Percentiles rank a stretch among this genome's conserved stretches.
Conservation (phyloP, 2,329 filamentous ascomycete genomes). For the Plectosphaerella cucumerina region DNA sequence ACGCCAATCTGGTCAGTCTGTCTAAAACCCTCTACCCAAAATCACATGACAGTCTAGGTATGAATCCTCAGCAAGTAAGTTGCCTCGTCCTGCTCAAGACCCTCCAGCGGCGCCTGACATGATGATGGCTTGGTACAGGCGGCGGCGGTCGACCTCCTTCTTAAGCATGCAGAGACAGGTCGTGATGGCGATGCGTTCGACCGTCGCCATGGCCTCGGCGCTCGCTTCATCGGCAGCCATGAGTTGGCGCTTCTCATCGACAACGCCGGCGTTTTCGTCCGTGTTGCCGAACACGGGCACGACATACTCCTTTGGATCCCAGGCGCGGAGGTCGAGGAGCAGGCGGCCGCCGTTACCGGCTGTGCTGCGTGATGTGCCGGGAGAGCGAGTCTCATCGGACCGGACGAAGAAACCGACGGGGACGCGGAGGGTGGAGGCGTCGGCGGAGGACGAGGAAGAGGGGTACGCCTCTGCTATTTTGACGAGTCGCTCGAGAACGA, state of each 20-base stretch:
- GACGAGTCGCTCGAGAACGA: conserved; percentile 48
- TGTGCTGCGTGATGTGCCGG: conserved; percentile 28
- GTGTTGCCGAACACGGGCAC: neutral
- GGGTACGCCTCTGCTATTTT: conserved; percentile 18
- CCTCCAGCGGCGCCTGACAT: conserved; percentile 28
- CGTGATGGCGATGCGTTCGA: conserved; percentile 47
- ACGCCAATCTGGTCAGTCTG: too few species aligned
- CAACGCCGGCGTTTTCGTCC: neutral
- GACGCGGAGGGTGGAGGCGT: conserved; percentile 7
- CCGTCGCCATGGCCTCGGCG: conserved; percentile 26
- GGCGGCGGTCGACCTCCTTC: conserved; percentile 58
- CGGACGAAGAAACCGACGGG: conserved; percentile 29
- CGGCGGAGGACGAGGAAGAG: too few species aligned
- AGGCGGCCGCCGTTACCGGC: conserved; percentile 49
- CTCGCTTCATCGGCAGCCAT: neutral
- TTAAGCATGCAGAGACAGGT: conserved; percentile 60
- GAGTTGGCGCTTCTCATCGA: neutral
- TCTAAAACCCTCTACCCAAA: too few species aligned
- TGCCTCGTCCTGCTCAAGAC: too few species aligned
- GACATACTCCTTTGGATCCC: conserved; percentile 15
- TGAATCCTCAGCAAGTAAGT: too few species aligned
- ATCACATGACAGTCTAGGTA: too few species aligned
- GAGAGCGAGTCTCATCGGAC: conserved; percentile 30
- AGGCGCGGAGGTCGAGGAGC: conserved; percentile 34
- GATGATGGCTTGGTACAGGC: conserved; percentile 44